Evolutionary conservation across 495 filamentous ascomycete genomes (phyloP), one percentile per base, ranked within the genome.

Genomic region (Bathelium albidoporum): DNA sequence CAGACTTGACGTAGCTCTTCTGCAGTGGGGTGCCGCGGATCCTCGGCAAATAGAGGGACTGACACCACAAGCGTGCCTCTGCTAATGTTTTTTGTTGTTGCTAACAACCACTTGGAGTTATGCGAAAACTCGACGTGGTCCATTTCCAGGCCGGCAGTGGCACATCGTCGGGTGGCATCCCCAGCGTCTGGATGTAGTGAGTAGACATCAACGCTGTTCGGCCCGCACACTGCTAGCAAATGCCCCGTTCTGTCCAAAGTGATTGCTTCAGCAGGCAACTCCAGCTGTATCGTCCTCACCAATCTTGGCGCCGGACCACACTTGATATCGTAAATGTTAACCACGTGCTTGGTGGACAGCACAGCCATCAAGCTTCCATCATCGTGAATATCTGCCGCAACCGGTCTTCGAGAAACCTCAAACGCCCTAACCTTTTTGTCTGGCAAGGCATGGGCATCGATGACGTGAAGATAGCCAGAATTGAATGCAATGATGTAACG

Each of bases 1-100:
- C 49, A 55, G 24, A 55, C 49, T 29, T 55, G 49, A 28, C 49
- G 49, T 2, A 55, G 24, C 16, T 55, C 49, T 29, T 55, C 49
- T 24, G 49, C 49, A 26, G 49, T 55, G 24, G 49, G 49, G 29
- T 55, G 49, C 7, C 49, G 49, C 2, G 49, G 49, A 29, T 55
- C 49, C 29, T 55, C 49, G 2, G 49, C 49, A 29, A 28, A 55
- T 26, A 55, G 49, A 28, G 49, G 49, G 7, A 55, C 49, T 2
- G 49, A 55, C 12, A 55, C 49, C 9, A 55, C 49, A 29, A 55
- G 49, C 26, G 49, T 55, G 49, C 49, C 49, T 55, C 49, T 55
- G 24, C 24, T 55, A 24, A 55, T 55, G 16, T 55, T 55, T 7
- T 26, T 55, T 2, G 49, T 55, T 11, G 49, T 55, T 20, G 49